These are phyloP conservation scores for Sporothrix brasiliensis DNA, from an alignment of 2,329 filamentous ascomycete genomes.

Conservation along the genomic window DNA sequence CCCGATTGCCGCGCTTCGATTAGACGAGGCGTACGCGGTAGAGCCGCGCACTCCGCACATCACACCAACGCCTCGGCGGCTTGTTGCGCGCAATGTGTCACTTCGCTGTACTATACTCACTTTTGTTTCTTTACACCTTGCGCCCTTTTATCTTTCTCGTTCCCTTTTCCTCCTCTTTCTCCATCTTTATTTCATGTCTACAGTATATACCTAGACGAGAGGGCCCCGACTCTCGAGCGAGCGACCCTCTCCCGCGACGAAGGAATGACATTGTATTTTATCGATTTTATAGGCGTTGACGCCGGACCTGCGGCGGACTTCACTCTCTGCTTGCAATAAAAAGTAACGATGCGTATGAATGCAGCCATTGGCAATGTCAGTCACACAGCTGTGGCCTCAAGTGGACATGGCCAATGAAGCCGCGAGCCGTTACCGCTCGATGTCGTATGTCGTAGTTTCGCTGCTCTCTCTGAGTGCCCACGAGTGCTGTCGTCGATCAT, in stretches of 20 bases:
- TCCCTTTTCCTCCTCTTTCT: not conserved
- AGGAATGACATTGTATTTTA: conserved; percentile 8
- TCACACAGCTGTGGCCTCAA: conserved; percentile 17
- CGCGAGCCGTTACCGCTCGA: not conserved
- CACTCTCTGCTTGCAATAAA: not conserved
- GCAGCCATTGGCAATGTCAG: not conserved
- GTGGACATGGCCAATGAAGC: not conserved
- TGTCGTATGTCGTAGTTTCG: too few species aligned
- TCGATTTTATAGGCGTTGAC: not conserved
- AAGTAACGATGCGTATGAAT: not conserved
- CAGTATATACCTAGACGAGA: conserved; percentile 24
- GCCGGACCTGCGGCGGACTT: not conserved
- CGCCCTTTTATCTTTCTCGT: too few species aligned
- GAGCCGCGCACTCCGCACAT: too few species aligned
- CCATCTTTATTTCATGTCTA: not conserved
- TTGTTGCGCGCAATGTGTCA: not conserved
- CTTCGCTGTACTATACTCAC: not conserved
- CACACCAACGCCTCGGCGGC: not conserved
- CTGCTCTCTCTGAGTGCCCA: too few species aligned
- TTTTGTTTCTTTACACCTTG: not conserved
- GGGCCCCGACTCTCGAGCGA: conserved; percentile 8
- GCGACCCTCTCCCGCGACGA: conserved; percentile 13
- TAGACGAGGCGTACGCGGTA: not conserved
- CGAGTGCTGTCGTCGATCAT: not conserved
- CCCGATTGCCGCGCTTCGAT: conserved; percentile 59